Evolutionary conservation across 2,329 filamentous ascomycete genomes (phyloP), one percentile per base, ranked within the genome.

Genomic region (Helotiales sp.): DNA sequence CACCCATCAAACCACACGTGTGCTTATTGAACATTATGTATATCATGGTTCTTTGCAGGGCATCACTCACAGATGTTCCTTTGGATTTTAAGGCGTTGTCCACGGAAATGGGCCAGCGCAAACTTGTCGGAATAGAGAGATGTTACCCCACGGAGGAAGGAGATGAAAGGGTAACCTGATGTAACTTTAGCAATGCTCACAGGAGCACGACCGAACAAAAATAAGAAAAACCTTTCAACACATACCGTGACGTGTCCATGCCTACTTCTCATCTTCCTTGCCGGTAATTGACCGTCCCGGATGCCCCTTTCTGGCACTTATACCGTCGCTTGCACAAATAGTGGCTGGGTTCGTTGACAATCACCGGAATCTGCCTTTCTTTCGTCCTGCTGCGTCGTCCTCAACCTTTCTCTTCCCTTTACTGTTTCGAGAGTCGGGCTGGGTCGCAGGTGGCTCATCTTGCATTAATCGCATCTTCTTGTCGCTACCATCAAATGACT

Each of bases 381-480:
- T 75, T 37, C 66, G 69, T 54, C 62, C 61, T 24, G 63, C 54
- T 17, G 52, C 52, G 6, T 43, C 43, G 11, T 73, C 69, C 26
- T 72, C 70, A 47, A 58, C 47, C n/a, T 66, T 69, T 67, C 70
- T 70, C 52, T 73, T 75, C 47, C 70, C 28, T 43, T 67, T 49
- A 49, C 40, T 43, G 28, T n/a, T 37, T 63, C 28, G 54, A 37
- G 40, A 26, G 22, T 50, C 26, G 6, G 24, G 10, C 6, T 15
- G 6, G 15, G 61, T 71, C 15, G 54, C 34, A 13, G 47, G 22
- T 34, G 8, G 49, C 49, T 3, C 40, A 30, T 50, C 30, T 24
- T 57, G 54, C 22, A 58, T 59, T 34, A 54, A 70, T 66, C 76
- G 77, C 77, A 79, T 80, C 70, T 72, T 74, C 66, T 73, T 76